Evolutionary conservation across 2,329 filamentous ascomycete species (phyloP).

Genomic region (Xylariaceae sp.): DNA sequence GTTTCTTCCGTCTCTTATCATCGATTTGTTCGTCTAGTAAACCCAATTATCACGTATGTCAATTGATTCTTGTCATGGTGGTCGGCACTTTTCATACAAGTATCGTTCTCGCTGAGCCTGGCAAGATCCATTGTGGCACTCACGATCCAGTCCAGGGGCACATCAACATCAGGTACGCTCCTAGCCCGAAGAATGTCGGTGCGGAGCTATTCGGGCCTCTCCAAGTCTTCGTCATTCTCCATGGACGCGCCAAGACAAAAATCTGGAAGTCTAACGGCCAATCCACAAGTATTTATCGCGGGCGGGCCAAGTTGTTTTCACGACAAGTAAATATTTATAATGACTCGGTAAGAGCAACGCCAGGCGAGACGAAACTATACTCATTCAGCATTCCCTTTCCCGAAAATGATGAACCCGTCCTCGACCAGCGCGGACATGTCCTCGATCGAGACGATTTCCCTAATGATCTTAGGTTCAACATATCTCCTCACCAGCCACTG

Average conservation of each 20-base stretch:
- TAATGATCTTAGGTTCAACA: slow-evolving; percentile 4
- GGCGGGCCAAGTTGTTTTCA: slow-evolving; percentile 17
- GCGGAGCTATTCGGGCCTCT: slow-evolving; percentile 24
- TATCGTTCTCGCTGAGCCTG: slow-evolving; percentile 18
- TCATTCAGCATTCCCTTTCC: slow-evolving; percentile 23
- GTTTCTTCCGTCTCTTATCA: not conserved
- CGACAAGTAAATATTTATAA: slow-evolving; percentile 11
- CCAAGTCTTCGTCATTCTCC: slow-evolving; percentile 15
- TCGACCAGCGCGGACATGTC: no score
- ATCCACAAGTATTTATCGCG: slow-evolving; percentile 16
- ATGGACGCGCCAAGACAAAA: slow-evolving; percentile 27
- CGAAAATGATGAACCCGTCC: not conserved
- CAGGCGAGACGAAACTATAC: not conserved
- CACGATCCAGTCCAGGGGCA: slow-evolving; percentile 21
- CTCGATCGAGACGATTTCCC: not conserved
- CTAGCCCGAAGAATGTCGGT: not conserved
- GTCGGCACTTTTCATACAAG: slow-evolving; percentile 17
- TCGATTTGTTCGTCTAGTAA: not conserved
- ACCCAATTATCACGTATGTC: not conserved
- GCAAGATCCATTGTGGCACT: slow-evolving; percentile 18
- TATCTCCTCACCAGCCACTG: slow-evolving; percentile 10
- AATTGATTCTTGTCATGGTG: slow-evolving; percentile 12
- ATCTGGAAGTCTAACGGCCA: slow-evolving; percentile 18
- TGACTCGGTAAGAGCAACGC: slow-evolving; percentile 18
- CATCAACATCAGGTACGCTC: slow-evolving; percentile 15